Evolutionary conservation across 495 filamentous ascomycete genomes (phyloP).

Genomic region (Penicillium odoratum): DNA sequence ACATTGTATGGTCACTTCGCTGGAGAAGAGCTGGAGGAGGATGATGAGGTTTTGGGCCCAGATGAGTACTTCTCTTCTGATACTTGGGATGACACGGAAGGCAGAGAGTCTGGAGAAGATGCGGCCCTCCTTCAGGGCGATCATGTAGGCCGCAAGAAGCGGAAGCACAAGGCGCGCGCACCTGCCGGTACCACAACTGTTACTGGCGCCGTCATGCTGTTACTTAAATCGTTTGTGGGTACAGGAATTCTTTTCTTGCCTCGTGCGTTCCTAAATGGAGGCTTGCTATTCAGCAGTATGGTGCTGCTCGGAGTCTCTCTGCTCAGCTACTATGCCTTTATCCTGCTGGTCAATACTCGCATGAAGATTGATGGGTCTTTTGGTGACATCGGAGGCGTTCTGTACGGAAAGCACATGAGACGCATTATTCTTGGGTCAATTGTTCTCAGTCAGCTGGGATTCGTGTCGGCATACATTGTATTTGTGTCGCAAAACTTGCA

Average conservation of each 20-base stretch:
- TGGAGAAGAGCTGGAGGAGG: slow-evolving; percentile 92
- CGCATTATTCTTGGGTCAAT: slow-evolving; percentile 84
- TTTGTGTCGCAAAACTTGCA: slow-evolving; percentile 96
- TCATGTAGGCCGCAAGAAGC: slow-evolving; percentile 57
- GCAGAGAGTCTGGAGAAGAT: slow-evolving; percentile 73
- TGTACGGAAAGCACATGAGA: slow-evolving; percentile 92
- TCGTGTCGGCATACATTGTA: slow-evolving; percentile 96
- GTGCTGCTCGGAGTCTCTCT: slow-evolving; percentile 80
- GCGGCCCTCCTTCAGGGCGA: slow-evolving; percentile 76
- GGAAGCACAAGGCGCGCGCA: slow-evolving; percentile 69
- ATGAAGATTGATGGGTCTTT: slow-evolving; percentile 84
- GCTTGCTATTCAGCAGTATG: slow-evolving; percentile 93
- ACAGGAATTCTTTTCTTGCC: slow-evolving; percentile 97
- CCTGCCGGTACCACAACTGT: slow-evolving; percentile 70
- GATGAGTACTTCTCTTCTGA: slow-evolving; percentile 84
- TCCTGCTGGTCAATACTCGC: slow-evolving; percentile 83
- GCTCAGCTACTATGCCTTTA: slow-evolving; percentile 94
- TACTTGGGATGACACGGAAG: slow-evolving; percentile 58
- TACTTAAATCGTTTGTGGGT: slow-evolving; percentile 96
- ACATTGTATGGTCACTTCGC: slow-evolving; percentile 96
- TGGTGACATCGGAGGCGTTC: slow-evolving; percentile 88
- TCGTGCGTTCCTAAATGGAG: slow-evolving; percentile 89
- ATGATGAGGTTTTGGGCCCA: slow-evolving; percentile 80
- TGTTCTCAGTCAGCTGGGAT: slow-evolving; percentile 91
- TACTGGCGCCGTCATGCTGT: slow-evolving; percentile 72